Conservation (phyloP, 805 yeast species). For the Nakazawaea wyomingensis region DNA sequence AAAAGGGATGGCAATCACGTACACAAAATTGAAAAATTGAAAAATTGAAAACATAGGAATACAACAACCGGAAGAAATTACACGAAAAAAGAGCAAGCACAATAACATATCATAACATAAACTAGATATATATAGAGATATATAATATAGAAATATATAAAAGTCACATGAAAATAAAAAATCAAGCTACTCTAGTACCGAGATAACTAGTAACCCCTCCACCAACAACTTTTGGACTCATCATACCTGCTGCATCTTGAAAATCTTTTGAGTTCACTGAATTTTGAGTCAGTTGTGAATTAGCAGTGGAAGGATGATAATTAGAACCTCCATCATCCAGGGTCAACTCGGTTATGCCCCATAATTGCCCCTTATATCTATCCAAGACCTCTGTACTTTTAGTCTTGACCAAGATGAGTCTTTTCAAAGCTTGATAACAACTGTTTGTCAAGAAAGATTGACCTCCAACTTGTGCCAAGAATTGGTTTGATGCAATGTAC, state of each 20-base stretch:
- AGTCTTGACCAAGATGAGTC: conserved; percentile 14
- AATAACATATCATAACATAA: too few species aligned
- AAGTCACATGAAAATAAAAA: not conserved
- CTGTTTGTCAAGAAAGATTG: conserved; percentile 58
- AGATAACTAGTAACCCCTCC: conserved; percentile 1
- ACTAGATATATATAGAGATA: not conserved
- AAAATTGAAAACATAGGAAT: too few species aligned
- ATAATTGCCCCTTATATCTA: conserved; percentile 7
- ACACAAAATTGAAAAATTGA: too few species aligned
- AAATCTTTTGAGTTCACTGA: conserved; percentile 2
- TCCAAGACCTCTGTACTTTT: conserved; percentile 8
- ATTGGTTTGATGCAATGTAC: conserved; percentile 27
- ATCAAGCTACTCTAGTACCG: not conserved
- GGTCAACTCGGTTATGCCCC: conserved; percentile 11
- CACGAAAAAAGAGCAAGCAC: too few species aligned
- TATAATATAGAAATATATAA: not conserved
- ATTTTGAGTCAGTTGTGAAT: conserved; percentile 5
- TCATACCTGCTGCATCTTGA: conserved; percentile 4
- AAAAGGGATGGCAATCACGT: too few species aligned
- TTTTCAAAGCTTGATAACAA: conserved; percentile 54
- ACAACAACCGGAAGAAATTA: too few species aligned
- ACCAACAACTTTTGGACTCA: conserved; percentile 3
- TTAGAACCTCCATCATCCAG: not conserved
- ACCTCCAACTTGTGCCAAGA: conserved; percentile 57
- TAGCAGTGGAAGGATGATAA: conserved; percentile 3